Evolutionary conservation across 495 filamentous ascomycete species (phyloP).

Genomic region (Trichoderma reesei): DNA sequence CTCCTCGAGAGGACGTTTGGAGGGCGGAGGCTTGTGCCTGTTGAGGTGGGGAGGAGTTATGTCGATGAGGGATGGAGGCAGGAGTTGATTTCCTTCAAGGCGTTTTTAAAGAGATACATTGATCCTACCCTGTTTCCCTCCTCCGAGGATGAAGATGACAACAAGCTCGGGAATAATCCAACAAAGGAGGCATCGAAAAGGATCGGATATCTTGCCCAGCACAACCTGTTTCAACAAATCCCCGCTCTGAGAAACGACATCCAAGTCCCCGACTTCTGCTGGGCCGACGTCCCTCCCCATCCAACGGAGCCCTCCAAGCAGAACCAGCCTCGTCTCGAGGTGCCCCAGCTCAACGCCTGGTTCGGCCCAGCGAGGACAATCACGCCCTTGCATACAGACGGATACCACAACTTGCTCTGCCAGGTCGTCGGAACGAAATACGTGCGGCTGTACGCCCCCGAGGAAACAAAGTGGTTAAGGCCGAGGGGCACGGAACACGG

Average conservation of each 20-base stretch:
- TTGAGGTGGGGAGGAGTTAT: constrained; percentile 86
- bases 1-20: constrained; percentile 64
- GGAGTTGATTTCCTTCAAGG: constrained; percentile 61
- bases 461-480: constrained; percentile 47
- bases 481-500: constrained; percentile 56
- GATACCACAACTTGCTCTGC: constrained; percentile 84
- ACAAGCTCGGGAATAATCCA: constrained; percentile 23
- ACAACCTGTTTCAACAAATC: constrained; percentile 77
- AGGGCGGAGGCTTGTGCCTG: constrained; percentile 71
- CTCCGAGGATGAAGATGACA: neutral
- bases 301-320: constrained; percentile 40
- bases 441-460: constrained; percentile 70
- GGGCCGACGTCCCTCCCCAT: constrained; percentile 49
- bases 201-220: constrained; percentile 76
- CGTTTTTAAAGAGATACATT: constrained; percentile 58
- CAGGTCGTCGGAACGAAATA: constrained; percentile 92
- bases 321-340: constrained; percentile 40
- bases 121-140: constrained; percentile 13
- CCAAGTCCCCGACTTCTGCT: constrained; percentile 75
- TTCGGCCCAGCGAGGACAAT: constrained; percentile 83
- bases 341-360: constrained; percentile 74
- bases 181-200: too few species aligned
- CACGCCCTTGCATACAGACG: constrained; percentile 86
- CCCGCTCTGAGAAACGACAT: constrained; percentile 71
- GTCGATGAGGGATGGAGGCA: constrained; percentile 83